These are phyloP conservation scores for Emergomyces orientalis DNA, from an alignment of 2,329 filamentous ascomycete species.

Conservation along the genomic window DNA sequence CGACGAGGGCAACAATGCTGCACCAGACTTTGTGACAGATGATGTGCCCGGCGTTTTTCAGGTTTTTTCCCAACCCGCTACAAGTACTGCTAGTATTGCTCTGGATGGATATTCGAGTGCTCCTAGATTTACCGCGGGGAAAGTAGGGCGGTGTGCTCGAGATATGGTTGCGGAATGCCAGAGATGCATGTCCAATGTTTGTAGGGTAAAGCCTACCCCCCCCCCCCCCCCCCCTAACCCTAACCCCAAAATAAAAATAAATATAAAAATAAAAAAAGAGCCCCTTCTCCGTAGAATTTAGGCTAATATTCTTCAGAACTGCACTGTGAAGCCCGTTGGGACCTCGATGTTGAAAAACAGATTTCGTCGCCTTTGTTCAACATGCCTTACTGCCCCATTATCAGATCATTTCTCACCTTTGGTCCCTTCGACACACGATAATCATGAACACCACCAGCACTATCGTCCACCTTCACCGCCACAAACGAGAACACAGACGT, in stretches of 20 bases:
- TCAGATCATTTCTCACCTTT: constrained; percentile 22
- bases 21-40: constrained; percentile 23
- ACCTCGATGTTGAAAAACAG: constrained; percentile 58
- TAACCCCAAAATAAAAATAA: too few relatives aligned
- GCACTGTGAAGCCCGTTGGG: constrained; percentile 72
- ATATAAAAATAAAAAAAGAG: background rate
- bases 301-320: constrained; percentile 54
- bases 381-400: constrained; percentile 65
- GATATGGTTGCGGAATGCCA: constrained; percentile 81
- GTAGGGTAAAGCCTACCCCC: constrained; percentile 55
- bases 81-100: constrained; percentile 12
- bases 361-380: constrained; percentile 69
- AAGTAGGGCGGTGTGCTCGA: constrained; percentile 68
- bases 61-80: background rate
- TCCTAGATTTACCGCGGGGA: constrained; percentile 49
- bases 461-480: constrained; percentile 19
- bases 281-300: background rate
- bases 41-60: constrained; percentile 11
- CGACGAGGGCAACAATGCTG: constrained; percentile 27
- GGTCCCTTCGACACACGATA: constrained; percentile 18
- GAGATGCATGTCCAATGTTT: constrained; percentile 66
- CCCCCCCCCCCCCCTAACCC: too few relatives aligned
- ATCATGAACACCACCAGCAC: background rate
- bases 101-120: too few relatives aligned
- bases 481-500: constrained; percentile 24